Base-by-base conservation (phyloP, 108 stramenopile genomes). In the Nannochloropsis salina region DNA sequence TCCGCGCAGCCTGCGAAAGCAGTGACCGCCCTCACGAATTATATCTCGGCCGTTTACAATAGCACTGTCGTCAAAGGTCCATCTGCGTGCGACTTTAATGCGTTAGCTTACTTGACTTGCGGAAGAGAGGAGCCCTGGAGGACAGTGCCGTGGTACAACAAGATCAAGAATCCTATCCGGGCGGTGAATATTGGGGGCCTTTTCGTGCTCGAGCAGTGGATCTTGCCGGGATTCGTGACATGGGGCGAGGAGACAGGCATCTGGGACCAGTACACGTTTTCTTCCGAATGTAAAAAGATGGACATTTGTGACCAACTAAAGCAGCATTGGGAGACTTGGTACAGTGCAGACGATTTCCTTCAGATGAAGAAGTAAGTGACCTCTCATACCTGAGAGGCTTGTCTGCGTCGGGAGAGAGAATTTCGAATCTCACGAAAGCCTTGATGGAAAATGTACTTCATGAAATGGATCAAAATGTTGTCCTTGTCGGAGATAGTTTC, bases 51-150 rank as follows among this genome's bases (percentile, higher is more conserved):
- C 9, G 83, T 89, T 3, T 89, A 89, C 85, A 88, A 88, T 41
- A 85, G 86, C 80, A 88, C 88, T 40, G 85, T 87, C 74, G 88
- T 80, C 42, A 80, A 85, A 42, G 85, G 47, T 21, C 41, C 41
- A 4, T n/a, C 81, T 21, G 43, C 89, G 20, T 90, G 89, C 83
- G 89, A 90, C 82, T 90, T 90, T 86, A 86, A 90, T 31, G 86
- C 80, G 31, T 42, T 90, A 22, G 88, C 86, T 11, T 43, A 85
- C 42, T 86, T 90, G 41, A 86, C 86, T 2, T 90, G 89, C 45
- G 88, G 89, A 31, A 82, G 89, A 22, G 89, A 90, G 80, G 88
- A 90, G 85, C 89, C 89, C n/a, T 90, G 89, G 89, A 85, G 44
- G 82, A 85, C 42, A 8, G 88, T 87, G 20, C 89, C 89, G 5